Evolutionary conservation across 202 grass and related monocot species (phyloP), one percentile per base, ranked within the genome.

Genomic region (Setaria italica): DNA sequence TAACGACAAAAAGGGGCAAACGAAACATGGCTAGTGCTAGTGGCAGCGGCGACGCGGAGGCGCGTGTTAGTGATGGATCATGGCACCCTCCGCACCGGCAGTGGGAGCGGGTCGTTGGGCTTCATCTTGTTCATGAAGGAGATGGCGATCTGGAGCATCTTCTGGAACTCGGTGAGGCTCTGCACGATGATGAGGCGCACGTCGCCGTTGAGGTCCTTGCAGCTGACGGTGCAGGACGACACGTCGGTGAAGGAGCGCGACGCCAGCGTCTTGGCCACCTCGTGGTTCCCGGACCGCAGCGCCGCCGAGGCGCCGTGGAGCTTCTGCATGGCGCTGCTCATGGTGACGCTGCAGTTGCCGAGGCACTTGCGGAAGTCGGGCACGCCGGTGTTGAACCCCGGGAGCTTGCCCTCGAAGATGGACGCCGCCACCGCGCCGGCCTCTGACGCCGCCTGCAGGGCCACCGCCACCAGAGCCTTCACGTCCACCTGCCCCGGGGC

Each of bases 141-240:
- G 47, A 85, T 50, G 11, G 89, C 81, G 85, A 91, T 84, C 71
- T 54, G 79, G 30, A 88, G 20, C 81, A 85, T 87, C 89, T 91
- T 91, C 71, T 87, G 64, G 85, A 91, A 85, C 85, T 88, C n/a
- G 64, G 55, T 34, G 62, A 91, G 70, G 85, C 77, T 85, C 46
- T 84, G 39, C 35, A 57, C 55, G 54, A 91, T 37, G 54, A 87
- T 84, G 63, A 87, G 21, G 10, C 9, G 39, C 7, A 90, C 57
- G 85, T 87, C 89, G 35, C 85, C 85, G 19, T 0, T 63, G 70
- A 90, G 53, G 45, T 64, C 82, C 63, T 3, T 65, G 89, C 89
- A 87, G 80, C 89, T 87, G 53, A 35, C 0, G 0, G 76, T 32
- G 76, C 89, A 89, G 0, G 80, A 55, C 11, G 75, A 68, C 8